Evolutionary conservation across 2,329 filamentous ascomycete species (phyloP), one percentile per base, ranked within the genome.

Genomic region (Fusarium beomiforme): DNA sequence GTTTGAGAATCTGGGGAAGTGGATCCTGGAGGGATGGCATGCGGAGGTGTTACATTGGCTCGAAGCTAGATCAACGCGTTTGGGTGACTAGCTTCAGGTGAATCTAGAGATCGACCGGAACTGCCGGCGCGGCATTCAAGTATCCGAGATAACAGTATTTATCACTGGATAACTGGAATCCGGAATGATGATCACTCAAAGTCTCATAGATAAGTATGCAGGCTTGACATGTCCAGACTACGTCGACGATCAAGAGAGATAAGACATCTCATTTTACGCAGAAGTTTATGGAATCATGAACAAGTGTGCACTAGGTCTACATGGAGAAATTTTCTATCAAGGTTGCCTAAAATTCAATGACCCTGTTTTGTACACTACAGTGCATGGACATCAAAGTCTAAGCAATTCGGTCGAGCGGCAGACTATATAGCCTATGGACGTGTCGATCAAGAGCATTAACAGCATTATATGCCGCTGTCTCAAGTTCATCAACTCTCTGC

Each of bases 341-440:
- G 5, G 7, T 47, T 5, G 8, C 37, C 17, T 8, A 9, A 34
- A n/a, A 6, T 26, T 21, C 17, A 17, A 56, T 17, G 1, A 14
- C 4, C 9, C 21, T 47, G 17, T 31, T 24, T 12, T 13, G 13
- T n/a, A n/a, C 17, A 46, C 6, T 1, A 24, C 26, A 13, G 17
- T 23, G 12, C 21, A 44, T 54, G 42, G 50, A 59, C 21, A 24
- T 29, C 44, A 10, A 43, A 49, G 6, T 49, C 36, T 42, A 33
- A 26, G 21, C 23, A 49, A 16, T 23, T 41, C 62, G 62, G 62
- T 43, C 62, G 62, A 65, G 8, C 42, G 60, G 62, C 19, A 59
- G 23, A 19, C 31, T 50, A 36, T 29, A 26, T 49, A 49, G 23
- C 24, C 14, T 19, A 10, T 33, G 10, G 21, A 26, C 13, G 4